Evolutionary conservation across 352 stramenopile species (phyloP).

Genomic region (Pythium apleroticum): DNA sequence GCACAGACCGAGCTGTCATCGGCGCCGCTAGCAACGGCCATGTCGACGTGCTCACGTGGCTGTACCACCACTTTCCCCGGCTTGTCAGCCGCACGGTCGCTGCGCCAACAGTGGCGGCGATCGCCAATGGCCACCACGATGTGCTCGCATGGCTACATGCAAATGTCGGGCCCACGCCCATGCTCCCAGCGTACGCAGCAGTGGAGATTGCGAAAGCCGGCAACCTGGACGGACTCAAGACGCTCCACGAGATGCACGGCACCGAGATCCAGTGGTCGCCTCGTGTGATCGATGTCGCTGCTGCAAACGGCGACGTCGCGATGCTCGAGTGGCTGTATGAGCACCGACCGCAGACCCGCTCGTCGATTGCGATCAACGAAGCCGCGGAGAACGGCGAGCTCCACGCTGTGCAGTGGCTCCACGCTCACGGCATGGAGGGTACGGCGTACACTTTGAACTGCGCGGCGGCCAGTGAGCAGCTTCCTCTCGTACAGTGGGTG

Average conservation of each 20-base stretch:
- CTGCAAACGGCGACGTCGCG: background rate
- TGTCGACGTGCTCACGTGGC: constrained; percentile 7
- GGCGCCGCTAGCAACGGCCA: constrained; percentile 8
- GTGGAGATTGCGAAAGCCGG: constrained; percentile 13
- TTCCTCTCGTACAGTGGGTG: constrained; percentile 68
- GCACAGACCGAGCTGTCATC: background rate
- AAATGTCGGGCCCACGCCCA: background rate
- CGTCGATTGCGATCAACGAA: constrained; percentile 4
- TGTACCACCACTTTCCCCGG: constrained; percentile 3
- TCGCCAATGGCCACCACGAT: constrained; percentile 9
- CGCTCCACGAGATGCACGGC: constrained; percentile 12
- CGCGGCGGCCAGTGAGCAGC: constrained; percentile 53
- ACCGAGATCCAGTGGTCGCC: constrained; percentile 9
- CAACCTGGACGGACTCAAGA: constrained; percentile 4
- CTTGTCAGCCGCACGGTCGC: background rate
- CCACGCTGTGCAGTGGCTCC: constrained; percentile 6
- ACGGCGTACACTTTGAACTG: constrained; percentile 57
- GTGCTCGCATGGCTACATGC: constrained; percentile 8
- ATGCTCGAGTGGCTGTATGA: constrained; percentile 14
- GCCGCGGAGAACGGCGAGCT: constrained; percentile 12
- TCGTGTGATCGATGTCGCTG: constrained; percentile 16
- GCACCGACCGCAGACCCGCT: constrained; percentile 1
- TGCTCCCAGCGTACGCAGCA: constrained; percentile 8
- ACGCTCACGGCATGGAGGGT: background rate
- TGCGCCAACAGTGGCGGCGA: background rate